A percentile compares a stretch with the other conserved stretches of the same genome.
These are phyloP conservation scores for Thermothelomyces thermophilus DNA, from an alignment of 2,329 filamentous ascomycete genomes.

Conservation along the genomic window DNA sequence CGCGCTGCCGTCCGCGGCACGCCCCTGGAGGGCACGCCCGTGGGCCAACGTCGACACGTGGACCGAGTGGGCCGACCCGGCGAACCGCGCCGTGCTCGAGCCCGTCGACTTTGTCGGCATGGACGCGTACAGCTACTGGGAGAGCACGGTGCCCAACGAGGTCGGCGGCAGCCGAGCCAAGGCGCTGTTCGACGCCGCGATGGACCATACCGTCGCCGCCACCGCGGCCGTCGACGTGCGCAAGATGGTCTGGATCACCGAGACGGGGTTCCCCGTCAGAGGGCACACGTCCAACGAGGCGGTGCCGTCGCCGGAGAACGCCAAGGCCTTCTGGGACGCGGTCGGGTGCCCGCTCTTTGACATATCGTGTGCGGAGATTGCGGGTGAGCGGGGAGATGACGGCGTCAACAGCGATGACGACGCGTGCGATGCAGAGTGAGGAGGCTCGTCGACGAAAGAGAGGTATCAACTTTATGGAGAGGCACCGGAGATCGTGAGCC, in stretches of 20 bases:
- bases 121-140: slow-evolving; percentile 5
- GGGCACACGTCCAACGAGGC: slow-evolving; percentile 58
- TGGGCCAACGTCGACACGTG: slow-evolving; percentile 6
- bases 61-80: neutral
- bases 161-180: neutral
- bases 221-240: too few species aligned
- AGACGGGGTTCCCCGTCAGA: slow-evolving; percentile 65
- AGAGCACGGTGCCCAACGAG: neutral
- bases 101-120: slow-evolving; percentile 2
- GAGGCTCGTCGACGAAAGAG: too few species aligned
- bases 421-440: neutral
- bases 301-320: slow-evolving; percentile 59
- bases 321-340: slow-evolving; percentile 29
- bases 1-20: neutral
- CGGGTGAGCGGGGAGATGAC: neutral
- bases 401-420: neutral
- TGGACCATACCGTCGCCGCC: neutral
- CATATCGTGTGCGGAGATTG: neutral
- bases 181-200: neutral
- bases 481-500: too few species aligned
- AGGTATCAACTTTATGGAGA: too few species aligned
- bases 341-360: slow-evolving; percentile 9
- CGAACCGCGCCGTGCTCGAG: neutral
- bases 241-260: slow-evolving; percentile 1
- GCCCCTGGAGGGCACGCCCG: neutral